Evolutionary conservation across 306 rosid species (phyloP).

Genomic region (Trifolium fragiferum): DNA sequence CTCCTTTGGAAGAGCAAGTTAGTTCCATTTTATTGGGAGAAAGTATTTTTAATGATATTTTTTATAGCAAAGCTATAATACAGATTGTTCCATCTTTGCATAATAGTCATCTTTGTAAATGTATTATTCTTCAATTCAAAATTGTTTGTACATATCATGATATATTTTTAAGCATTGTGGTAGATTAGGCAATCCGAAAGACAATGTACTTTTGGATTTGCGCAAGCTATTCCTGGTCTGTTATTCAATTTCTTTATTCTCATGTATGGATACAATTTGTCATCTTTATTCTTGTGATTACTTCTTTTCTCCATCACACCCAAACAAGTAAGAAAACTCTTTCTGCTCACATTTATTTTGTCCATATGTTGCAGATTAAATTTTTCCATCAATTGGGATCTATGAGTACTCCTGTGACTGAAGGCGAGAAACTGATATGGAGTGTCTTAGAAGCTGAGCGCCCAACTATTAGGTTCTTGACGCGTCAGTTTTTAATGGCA

Average conservation of each 20-base stretch:
- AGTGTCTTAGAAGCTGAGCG: slow-evolving; percentile 93
- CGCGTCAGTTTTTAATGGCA: slow-evolving; percentile 16
- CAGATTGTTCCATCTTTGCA: background rate
- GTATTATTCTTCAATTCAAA: background rate
- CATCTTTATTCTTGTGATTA: background rate
- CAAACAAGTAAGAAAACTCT: background rate
- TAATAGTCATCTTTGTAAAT: background rate
- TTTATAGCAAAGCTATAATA: background rate
- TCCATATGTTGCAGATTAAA: slow-evolving; percentile 66
- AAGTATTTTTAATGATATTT: slow-evolving; percentile 12
- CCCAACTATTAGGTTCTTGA: slow-evolving; percentile 71
- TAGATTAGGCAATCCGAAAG: background rate
- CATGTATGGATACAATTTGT: slow-evolving; percentile 9
- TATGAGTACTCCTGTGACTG: slow-evolving; percentile 69
- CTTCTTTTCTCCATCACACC: slow-evolving; percentile 1
- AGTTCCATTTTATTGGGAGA: slow-evolving; percentile 30
- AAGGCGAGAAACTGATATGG: slow-evolving; percentile 84
- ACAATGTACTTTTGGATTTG: slow-evolving; percentile 8
- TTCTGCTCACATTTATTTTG: slow-evolving; percentile 41
- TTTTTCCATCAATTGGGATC: slow-evolving; percentile 82
- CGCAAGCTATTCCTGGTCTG: slow-evolving; percentile 2
- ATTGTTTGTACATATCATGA: slow-evolving; percentile 20
- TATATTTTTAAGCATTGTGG: background rate
- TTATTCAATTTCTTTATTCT: slow-evolving; percentile 25
- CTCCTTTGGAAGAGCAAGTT: slow-evolving; percentile 3